phyloP scores from a whole-genome alignment of 306 rosid species.

The Bauhinia variegata region DNA sequence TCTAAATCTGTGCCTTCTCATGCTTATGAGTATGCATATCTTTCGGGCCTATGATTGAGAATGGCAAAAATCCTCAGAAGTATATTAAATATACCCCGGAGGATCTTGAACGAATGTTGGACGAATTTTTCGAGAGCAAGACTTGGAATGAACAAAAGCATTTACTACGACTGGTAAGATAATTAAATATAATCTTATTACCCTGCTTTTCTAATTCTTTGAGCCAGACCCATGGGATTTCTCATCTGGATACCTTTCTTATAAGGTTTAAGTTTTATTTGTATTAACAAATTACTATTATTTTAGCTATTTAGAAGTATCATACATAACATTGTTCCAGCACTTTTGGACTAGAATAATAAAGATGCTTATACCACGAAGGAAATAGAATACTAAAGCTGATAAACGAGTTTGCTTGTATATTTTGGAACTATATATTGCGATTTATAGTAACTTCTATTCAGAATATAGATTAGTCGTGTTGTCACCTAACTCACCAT shows the following conservation, averaged over 20 bases:
- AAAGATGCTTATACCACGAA: no score
- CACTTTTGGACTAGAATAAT: not conserved
- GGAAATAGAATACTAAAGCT: not conserved
- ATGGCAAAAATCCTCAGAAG: slow-evolving; percentile 80
- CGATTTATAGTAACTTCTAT: no score
- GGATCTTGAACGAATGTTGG: slow-evolving; percentile 79
- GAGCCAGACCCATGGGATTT: no score
- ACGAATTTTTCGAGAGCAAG: slow-evolving; percentile 89
- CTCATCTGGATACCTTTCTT: no score
- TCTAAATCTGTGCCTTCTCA: not conserved
- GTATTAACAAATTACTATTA: no score
- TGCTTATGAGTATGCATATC: slow-evolving; percentile 11
- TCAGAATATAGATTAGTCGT: no score
- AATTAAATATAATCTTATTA: no score
- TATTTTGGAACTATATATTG: not conserved
- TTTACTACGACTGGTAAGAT: no score
- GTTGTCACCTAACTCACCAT: no score
- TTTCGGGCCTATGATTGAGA: slow-evolving; percentile 86
- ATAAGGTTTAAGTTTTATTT: no score
- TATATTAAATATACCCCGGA: slow-evolving; percentile 71
- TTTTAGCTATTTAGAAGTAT: not conserved
- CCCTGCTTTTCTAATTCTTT: no score
- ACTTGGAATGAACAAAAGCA: slow-evolving; percentile 81
- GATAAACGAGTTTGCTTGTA: not conserved
- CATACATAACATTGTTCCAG: not conserved